Evolutionary conservation across 139 green algal genomes (phyloP).

Genomic region (Pseudopediastrum boryanum): DNA sequence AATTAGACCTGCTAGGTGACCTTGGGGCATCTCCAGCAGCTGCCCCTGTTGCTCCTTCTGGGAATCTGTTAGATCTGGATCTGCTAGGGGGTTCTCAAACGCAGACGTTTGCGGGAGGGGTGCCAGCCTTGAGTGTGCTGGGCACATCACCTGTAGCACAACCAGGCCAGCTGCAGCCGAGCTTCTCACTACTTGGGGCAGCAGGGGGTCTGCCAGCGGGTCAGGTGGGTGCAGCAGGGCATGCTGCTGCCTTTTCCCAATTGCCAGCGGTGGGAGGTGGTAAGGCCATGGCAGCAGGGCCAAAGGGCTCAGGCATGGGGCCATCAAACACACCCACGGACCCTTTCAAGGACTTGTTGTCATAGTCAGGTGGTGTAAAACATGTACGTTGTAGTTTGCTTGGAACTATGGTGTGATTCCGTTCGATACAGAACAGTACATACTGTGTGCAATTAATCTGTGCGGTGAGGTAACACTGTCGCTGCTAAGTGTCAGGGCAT

Average conservation of each 20-base stretch:
- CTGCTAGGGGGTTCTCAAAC: background rate
- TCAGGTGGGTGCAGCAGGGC: background rate
- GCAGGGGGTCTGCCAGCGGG: background rate
- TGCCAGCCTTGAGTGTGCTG: background rate
- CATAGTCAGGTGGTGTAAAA: background rate
- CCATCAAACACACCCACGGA: background rate
- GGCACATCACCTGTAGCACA: background rate
- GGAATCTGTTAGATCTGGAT: slow-evolving; percentile 6
- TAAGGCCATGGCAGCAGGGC: background rate
- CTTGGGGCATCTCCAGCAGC: background rate
- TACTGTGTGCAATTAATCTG: too few species aligned
- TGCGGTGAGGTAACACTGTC: too few species aligned
- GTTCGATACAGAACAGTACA: too few species aligned
- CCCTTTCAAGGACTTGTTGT: background rate
- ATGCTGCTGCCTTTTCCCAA: background rate
- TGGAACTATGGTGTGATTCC: too few species aligned
- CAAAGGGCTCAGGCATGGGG: background rate
- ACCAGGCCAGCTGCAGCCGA: slow-evolving; percentile 1
- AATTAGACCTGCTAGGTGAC: slow-evolving; percentile 1
- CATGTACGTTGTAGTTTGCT: background rate
- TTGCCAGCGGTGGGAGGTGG: background rate
- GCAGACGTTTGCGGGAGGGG: background rate
- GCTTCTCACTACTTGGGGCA: too few species aligned
- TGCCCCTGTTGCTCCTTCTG: slow-evolving; percentile 1
- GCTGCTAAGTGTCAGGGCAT: too few species aligned